Evolutionary conservation across 306 rosid species (phyloP), one percentile per base, ranked within the genome.

Genomic region (Trifolium dubium): DNA sequence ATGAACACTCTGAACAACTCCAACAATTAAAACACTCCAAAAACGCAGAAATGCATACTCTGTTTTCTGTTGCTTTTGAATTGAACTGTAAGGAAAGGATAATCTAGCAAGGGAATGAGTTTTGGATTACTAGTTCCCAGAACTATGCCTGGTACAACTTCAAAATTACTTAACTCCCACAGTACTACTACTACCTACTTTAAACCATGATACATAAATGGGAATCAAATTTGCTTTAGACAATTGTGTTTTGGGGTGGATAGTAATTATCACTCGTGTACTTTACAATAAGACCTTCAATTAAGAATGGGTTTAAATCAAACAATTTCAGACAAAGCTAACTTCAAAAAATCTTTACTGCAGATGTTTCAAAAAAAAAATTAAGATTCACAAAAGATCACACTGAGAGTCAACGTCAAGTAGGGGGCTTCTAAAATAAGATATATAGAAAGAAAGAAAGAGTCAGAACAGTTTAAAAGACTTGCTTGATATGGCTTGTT

Each of bases 401-500:
- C 31, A 77, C 13, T 56, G 53, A 56, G 23, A 37, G 64, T 51
- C 73, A 84, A 28, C 44, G 64, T 51, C 73, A 84, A 28, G 44
- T 55, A 76, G 34, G 56, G 60, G 56, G 60, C 46, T 62, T 64
- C 50, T 10, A 68, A 72, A 47, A 84, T 28, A 50, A 19, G 17
- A 49, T 63, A 69, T 54, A 40, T 28, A 37, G 58, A 50, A 81
- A 43, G 65, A 50, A 81, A 43, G 65, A 19, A 64, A 80, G 10
- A 75, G 75, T 51, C 37, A 75, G 17, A 78, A 69, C 50, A 79
- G 85, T 73, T 79, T 58, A 59, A 56, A 72, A 84, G 82, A 92
- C 98, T 90, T 92, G 86, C 99, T 95, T 86, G 99, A 95, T 85
- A 95, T 95, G 81, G 99, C 99, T 83, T 95, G 99, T 63, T 95